These are phyloP conservation scores for Penicillium dipodomyicola DNA, from an alignment of 495 filamentous ascomycete genomes.

Conservation along the genomic window DNA sequence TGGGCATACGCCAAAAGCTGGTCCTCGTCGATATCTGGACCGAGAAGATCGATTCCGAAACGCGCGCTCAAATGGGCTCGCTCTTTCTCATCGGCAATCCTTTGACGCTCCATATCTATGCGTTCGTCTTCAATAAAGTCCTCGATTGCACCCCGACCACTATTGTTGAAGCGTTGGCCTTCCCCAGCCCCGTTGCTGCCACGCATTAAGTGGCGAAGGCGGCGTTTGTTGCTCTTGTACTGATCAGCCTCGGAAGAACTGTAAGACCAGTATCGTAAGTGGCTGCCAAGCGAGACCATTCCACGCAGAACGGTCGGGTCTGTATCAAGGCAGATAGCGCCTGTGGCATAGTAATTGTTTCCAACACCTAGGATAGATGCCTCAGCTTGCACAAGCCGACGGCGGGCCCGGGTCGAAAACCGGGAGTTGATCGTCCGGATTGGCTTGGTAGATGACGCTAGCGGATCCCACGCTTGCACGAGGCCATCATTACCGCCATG, in stretches of 20 bases:
- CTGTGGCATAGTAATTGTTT: constrained; percentile 77
- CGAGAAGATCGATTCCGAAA: constrained; percentile 77
- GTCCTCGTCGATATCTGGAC: constrained; percentile 72
- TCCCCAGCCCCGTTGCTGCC: constrained; percentile 55
- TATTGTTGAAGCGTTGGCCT: constrained; percentile 55
- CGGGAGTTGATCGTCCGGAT: constrained; percentile 87
- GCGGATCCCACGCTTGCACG: constrained; percentile 94
- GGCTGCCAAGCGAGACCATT: constrained; percentile 80
- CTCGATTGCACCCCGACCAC: constrained; percentile 60
- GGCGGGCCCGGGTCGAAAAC: constrained; percentile 76
- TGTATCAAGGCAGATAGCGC: constrained; percentile 82
- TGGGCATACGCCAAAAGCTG: constrained; percentile 86
- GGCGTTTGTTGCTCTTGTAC: constrained; percentile 62
- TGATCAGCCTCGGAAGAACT: constrained; percentile 68
- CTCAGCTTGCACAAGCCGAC: constrained; percentile 69
- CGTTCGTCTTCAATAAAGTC: constrained; percentile 83
- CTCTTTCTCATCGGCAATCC: constrained; percentile 58
- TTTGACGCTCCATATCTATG: constrained; percentile 75
- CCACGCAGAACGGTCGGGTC: constrained; percentile 90
- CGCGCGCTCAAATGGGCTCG: constrained; percentile 66
- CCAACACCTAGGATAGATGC: constrained; percentile 62
- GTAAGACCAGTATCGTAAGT: constrained; percentile 91
- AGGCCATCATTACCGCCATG: constrained; percentile 94
- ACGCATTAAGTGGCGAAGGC: constrained; percentile 57
- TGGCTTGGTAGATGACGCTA: constrained; percentile 75